A percentile compares a stretch with the other conserved stretches of the same genome.
Evolutionary conservation across 345 rosid genomes (phyloP).

Genomic region (Lepidium africanum): DNA sequence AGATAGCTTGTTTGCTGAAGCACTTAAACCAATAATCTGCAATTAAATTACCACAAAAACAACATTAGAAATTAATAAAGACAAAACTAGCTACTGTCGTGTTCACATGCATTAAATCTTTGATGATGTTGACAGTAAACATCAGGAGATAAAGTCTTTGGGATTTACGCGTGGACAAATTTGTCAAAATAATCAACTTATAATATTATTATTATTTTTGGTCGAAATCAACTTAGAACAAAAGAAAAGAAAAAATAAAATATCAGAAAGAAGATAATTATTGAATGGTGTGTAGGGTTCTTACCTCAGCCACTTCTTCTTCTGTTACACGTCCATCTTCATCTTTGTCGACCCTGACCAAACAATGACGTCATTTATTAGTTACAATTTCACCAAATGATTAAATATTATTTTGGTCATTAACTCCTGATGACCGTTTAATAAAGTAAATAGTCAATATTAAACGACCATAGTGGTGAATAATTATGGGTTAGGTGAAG

Average conservation of each 20-base stretch:
- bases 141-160: constrained; percentile 22
- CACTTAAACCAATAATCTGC: constrained; percentile 77
- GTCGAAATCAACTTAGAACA: no score
- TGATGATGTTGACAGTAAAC: constrained; percentile 12
- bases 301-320: constrained; percentile 78
- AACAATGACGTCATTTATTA: constrained; percentile 16
- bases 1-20: constrained; percentile 81
- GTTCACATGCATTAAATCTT: constrained; percentile 11
- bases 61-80: background rate
- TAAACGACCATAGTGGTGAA: background rate
- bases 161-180: constrained; percentile 28
- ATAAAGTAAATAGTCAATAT: background rate
- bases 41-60: background rate
- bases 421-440: constrained; percentile 3
- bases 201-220: background rate
- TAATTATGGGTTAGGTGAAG: constrained; percentile 8
- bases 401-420: background rate
- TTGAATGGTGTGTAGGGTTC: constrained; percentile 12
- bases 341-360: constrained; percentile 67
- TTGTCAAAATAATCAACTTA: constrained; percentile 25
- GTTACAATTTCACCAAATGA: constrained; percentile 4
- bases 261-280: background rate
- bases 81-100: background rate
- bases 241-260: background rate
- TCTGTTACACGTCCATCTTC: constrained; percentile 82